Base-by-base conservation (phyloP, 805 yeast species). In the Kluyveromyces nonfermentans region DNA sequence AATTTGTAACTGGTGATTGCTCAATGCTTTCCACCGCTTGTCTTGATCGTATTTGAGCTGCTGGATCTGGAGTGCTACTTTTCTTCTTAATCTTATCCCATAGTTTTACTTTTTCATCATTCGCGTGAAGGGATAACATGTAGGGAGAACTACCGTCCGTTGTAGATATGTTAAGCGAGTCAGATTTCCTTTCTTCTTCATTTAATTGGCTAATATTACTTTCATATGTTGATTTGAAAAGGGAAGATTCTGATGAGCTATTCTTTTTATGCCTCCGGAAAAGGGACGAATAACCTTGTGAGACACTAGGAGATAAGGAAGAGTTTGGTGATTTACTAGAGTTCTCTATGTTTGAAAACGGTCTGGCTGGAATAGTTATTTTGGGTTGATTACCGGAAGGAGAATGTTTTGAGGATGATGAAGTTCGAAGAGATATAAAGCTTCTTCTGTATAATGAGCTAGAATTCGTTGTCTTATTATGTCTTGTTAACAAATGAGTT, bases 261-360 rank as follows among this genome's bases (percentile, higher is more conserved):
- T 82, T 73, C 45, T 84, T 72, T 39, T 74, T 71, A 52, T 80
- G 86, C 48, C 80, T 73, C 50, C 83, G 68, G 64, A 82, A 81
- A 42, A 82, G 70, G 21, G 74, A 73, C 4, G 62, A 46, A 37
- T 57, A 55, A n/a, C 55, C 46, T 3, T 47, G 40, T 28, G 36
- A 34, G 10, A 22, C 40, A 18, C 33, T 38, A 10, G 64, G 65
- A 1, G 67, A 62, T 30, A 43, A 40, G 9, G 60, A 64, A 8
- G 60, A 53, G 7, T 56, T 52, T 5, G 47, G 40, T 2, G 58
- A 46, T 36, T 53, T 51, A 17, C 42, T 42, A 18, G 46, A 42
- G 30, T 48, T 25, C 14, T 55, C 61, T 14, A 45, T 44, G 14
- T 49, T 47, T 8, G 61, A 57, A 10, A 46, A 46, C 19, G 62